Conservation (phyloP, 352 stramenopile species). For the Phytopythium sindhum region DNA sequence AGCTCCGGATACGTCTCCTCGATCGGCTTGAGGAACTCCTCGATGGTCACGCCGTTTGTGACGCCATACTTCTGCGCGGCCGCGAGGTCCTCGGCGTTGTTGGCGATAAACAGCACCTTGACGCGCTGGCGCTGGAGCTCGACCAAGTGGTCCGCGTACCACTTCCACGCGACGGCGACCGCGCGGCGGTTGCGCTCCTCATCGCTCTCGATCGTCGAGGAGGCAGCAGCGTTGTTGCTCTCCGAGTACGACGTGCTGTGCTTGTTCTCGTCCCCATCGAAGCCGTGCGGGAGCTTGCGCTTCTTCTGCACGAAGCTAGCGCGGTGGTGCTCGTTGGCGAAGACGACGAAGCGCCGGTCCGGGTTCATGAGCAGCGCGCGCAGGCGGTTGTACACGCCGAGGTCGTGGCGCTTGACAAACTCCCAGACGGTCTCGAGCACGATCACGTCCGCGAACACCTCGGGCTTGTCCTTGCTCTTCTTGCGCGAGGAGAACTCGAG, state of each 20-base stretch:
- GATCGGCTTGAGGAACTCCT: slow-evolving; percentile 53
- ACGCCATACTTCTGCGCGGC: slow-evolving; percentile 44
- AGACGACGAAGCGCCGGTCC: slow-evolving; percentile 88
- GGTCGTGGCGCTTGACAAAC: slow-evolving; percentile 86
- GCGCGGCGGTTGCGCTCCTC: slow-evolving; percentile 86
- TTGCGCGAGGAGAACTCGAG: slow-evolving; percentile 81
- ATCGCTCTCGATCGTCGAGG: slow-evolving; percentile 32
- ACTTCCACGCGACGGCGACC: slow-evolving; percentile 77
- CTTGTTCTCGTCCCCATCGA: slow-evolving; percentile 13
- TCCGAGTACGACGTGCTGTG: slow-evolving; percentile 31
- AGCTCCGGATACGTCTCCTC: slow-evolving; percentile 46
- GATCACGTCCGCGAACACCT: slow-evolving; percentile 83
- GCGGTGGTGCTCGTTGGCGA: slow-evolving; percentile 92
- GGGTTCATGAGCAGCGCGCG: slow-evolving; percentile 81
- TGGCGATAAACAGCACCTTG: slow-evolving; percentile 58
- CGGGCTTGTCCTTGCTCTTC: slow-evolving; percentile 18
- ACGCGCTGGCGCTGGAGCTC: slow-evolving; percentile 46
- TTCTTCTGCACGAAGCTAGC: slow-evolving; percentile 71
- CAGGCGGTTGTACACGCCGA: slow-evolving; percentile 88
- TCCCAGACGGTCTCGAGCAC: slow-evolving; percentile 90
- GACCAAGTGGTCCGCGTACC: slow-evolving; percentile 65
- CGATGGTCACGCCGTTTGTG: slow-evolving; percentile 49
- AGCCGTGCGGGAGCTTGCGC: slow-evolving; percentile 24
- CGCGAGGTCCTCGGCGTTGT: slow-evolving; percentile 56
- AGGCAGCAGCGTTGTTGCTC: slow-evolving; percentile 14